Base-by-base conservation (phyloP, 257 asterid species). In the Cynanchum wilfordii region DNA sequence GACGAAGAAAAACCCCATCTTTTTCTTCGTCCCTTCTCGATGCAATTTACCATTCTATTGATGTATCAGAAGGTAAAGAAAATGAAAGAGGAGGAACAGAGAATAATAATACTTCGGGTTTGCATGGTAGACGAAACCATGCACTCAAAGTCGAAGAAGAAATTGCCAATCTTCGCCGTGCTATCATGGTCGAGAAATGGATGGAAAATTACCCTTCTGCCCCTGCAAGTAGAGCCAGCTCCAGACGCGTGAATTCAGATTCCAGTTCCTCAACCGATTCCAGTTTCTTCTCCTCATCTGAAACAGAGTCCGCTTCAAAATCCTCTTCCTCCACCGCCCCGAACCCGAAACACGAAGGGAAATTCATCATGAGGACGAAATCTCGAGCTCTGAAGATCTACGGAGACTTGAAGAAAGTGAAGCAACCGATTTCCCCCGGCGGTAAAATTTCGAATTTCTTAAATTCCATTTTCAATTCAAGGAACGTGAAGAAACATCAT, bases 21-120 rank as follows among this genome's bases (percentile, higher is more conserved):
- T 90, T 93, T 68, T 93, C 98, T 12, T 90, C 97, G 9, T 82
- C 96, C 3, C 88, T 93, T 45, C 93, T 93, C 38, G 97, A 93
- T 78, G 80, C 95, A 74, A 90, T 90, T 73, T 89, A 85, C 87
- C 93, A 81, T 22, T 92, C 98, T 71, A 87, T 81, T 55, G 97
- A 92, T 68, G 96, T 87, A n/a, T 69, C 86, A 52, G 72, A 47
- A 50, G 74, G 74, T 36, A 50, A 51, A 45, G 51, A 54, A 51
- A 77, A 63, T 13, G 73, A 38, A 3, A 52, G 16, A 15, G 73
- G 29, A 3, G 45, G 16, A 15, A 15, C 58, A 55, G 64, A 78
- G 33, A 63, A 47, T 0, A 30, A 42, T 42, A 11, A 10, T 30
- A 57, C 54, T 22, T 57, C 54, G 13, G 71, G 44, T 30, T 59